These are phyloP conservation scores for Cotoneaster glaucophyllus DNA, from an alignment of 306 rosid species.

Conservation along the genomic window DNA sequence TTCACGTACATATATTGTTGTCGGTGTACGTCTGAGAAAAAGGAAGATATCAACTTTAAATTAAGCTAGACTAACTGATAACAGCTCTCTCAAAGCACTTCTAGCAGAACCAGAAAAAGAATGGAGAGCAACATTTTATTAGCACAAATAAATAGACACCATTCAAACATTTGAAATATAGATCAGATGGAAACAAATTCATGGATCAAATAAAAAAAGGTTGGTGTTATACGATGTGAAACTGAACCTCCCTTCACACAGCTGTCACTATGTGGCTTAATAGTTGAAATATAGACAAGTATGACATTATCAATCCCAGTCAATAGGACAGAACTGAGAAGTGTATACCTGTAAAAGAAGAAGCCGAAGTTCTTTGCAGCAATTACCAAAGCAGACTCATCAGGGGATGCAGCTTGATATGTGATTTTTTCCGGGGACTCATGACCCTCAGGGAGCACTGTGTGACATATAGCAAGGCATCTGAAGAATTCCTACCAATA, in stretches of 20 bases:
- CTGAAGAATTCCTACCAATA: slow-evolving; percentile 46
- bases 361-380: slow-evolving; percentile 95
- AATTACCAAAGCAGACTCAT: slow-evolving; percentile 69
- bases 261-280: background rate
- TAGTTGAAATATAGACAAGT: background rate
- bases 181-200: background rate
- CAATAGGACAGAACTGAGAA: slow-evolving; percentile 7
- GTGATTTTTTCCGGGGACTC: slow-evolving; percentile 74
- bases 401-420: slow-evolving; percentile 96
- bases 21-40: slow-evolving; percentile 82
- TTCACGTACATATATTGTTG: slow-evolving; percentile 80
- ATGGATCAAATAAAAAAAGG: background rate
- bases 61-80: slow-evolving; percentile 15
- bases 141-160: background rate
- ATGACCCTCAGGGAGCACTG: slow-evolving; percentile 92
- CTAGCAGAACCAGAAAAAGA: slow-evolving; percentile 11
- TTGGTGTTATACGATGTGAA: background rate
- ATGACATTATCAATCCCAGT: background rate
- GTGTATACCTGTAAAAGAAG: slow-evolving; percentile 87
- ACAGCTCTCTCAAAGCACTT: slow-evolving; percentile 15
- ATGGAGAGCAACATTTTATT: background rate
- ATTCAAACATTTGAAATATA: background rate
- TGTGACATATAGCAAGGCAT: slow-evolving; percentile 90
- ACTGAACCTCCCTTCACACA: slow-evolving; percentile 3
- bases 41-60: slow-evolving; percentile 15